Conservation (phyloP, 2,329 filamentous ascomycete species). For the Simplicillium aogashimaense region DNA sequence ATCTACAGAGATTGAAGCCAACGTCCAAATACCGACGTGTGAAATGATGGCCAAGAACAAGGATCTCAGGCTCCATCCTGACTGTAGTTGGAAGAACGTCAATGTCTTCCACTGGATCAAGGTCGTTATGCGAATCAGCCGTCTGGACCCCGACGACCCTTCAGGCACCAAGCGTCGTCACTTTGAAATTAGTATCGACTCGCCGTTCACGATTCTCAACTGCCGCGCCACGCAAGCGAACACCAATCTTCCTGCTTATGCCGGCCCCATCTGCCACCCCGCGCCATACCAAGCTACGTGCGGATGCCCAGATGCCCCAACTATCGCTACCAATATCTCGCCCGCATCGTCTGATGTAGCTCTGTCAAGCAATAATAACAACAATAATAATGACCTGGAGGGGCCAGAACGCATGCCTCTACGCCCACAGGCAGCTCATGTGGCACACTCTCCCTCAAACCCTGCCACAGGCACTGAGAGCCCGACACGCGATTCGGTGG, state of each 20-base stretch:
- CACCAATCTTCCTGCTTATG: slow-evolving; percentile 74
- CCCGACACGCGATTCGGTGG: slow-evolving; percentile 3
- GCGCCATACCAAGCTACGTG: slow-evolving; percentile 33
- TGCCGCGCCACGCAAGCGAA: slow-evolving; percentile 91
- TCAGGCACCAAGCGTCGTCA: slow-evolving; percentile 65
- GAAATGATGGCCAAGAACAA: slow-evolving; percentile 72
- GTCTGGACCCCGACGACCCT: slow-evolving; percentile 68
- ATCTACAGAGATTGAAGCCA: slow-evolving; percentile 90
- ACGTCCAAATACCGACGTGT: slow-evolving; percentile 83
- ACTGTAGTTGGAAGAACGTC: slow-evolving; percentile 89
- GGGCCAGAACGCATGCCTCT: slow-evolving; percentile 26
- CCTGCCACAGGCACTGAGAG: slow-evolving; percentile 14
- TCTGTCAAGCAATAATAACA: slow-evolving; percentile 27
- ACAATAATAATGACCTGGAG: slow-evolving; percentile 12
- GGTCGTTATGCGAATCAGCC: slow-evolving; percentile 88
- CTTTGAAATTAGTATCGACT: slow-evolving; percentile 95
- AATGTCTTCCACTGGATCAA: slow-evolving; percentile 97
- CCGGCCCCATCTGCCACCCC: slow-evolving; percentile 39
- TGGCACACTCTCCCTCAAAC: slow-evolving; percentile 25
- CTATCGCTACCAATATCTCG: slow-evolving; percentile 48
- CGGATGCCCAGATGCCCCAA: slow-evolving; percentile 45
- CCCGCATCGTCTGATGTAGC: slow-evolving; percentile 52
- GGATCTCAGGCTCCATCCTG: slow-evolving; percentile 61
- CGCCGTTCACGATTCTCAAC: slow-evolving; percentile 85
- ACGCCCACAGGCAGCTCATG: slow-evolving; percentile 47